Evolutionary conservation across 2,329 filamentous ascomycete species (phyloP).

Genomic region (Beauveria sp.): DNA sequence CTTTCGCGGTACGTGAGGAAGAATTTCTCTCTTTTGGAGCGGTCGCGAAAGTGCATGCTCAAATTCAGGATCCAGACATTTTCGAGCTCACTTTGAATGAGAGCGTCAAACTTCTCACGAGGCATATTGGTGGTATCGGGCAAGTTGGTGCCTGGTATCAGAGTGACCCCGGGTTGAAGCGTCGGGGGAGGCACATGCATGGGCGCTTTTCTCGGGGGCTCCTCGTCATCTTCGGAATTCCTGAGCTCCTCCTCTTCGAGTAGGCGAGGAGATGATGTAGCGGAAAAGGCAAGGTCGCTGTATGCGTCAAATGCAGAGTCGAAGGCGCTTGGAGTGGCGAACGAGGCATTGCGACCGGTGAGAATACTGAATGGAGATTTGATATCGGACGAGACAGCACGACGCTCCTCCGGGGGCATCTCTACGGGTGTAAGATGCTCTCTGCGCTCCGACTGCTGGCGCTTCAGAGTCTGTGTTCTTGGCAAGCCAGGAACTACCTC

Average conservation of each 20-base stretch:
- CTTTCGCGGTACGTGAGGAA: slow-evolving; percentile 89
- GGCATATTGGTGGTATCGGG: slow-evolving; percentile 42
- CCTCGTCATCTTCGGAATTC: slow-evolving; percentile 24
- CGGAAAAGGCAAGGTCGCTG: slow-evolving; percentile 4
- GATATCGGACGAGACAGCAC: slow-evolving; percentile 59
- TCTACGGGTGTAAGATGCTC: slow-evolving; percentile 62
- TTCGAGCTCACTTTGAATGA: slow-evolving; percentile 76
- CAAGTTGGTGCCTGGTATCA: slow-evolving; percentile 25
- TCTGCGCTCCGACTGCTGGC: slow-evolving; percentile 74
- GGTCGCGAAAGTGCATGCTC: slow-evolving; percentile 96
- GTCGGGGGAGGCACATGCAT: background rate
- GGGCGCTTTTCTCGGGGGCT: slow-evolving; percentile 19
- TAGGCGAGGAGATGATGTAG: background rate
- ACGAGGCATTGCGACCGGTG: background rate
- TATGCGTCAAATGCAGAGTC: background rate
- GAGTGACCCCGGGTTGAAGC: slow-evolving; percentile 13
- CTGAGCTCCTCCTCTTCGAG: background rate
- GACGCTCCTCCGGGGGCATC: slow-evolving; percentile 57
- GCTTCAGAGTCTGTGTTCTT: slow-evolving; percentile 68
- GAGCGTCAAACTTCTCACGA: slow-evolving; percentile 49
- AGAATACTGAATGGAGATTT: background rate
- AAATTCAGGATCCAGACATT: slow-evolving; percentile 91
- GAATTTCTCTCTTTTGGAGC: slow-evolving; percentile 90
- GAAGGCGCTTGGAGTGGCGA: slow-evolving; percentile 2
- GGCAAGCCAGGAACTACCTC: slow-evolving; percentile 71